phyloP scores from a whole-genome alignment of 2,329 filamentous ascomycete genomes.

The Basipetospora chlamydospora region DNA sequence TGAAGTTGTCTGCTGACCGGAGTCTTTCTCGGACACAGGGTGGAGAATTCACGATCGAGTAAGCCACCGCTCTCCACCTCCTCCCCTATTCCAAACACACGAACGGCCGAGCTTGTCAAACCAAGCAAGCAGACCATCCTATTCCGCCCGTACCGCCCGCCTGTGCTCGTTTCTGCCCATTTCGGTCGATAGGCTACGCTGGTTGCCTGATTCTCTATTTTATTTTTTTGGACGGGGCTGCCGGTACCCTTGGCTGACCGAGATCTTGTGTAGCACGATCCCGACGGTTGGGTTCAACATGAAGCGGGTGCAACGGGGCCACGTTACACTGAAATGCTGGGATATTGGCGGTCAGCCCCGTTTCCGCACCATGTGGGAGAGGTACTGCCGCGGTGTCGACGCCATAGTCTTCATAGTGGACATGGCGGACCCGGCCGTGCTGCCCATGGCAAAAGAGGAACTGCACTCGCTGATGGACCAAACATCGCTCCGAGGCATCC shows the following conservation, averaged over 20 bases:
- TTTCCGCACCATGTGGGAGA: conserved; percentile 98
- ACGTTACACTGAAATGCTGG: conserved; percentile 98
- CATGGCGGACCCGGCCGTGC: conserved; percentile 68
- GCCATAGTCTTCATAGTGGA: conserved; percentile 98
- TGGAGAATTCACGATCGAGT: conserved; percentile 98
- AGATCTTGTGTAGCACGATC: conserved; percentile 58
- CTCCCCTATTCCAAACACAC: conserved; percentile 6
- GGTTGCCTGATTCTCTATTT: not conserved
- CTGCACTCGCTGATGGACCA: conserved; percentile 80
- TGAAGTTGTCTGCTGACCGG: not conserved
- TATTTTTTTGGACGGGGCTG: too few species aligned
- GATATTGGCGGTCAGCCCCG: conserved; percentile 93
- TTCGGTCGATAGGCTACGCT: not conserved
- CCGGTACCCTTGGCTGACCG: conserved; percentile 3
- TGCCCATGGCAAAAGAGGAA: conserved; percentile 81
- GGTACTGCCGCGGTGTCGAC: conserved; percentile 94
- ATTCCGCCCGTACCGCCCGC: conserved; percentile 3
- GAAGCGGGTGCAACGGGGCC: conserved; percentile 93
- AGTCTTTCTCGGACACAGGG: conserved; percentile 41
- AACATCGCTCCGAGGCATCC: conserved; percentile 73
- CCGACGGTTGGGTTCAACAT: conserved; percentile 98
- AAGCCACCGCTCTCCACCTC: conserved; percentile 30
- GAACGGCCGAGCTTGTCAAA: too few species aligned
- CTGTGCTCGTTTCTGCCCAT: conserved; percentile 8
- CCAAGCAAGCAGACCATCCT: too few species aligned